Base-by-base conservation (phyloP, 2,329 filamentous ascomycete genomes). In the Arachnopeziza araneosa region DNA sequence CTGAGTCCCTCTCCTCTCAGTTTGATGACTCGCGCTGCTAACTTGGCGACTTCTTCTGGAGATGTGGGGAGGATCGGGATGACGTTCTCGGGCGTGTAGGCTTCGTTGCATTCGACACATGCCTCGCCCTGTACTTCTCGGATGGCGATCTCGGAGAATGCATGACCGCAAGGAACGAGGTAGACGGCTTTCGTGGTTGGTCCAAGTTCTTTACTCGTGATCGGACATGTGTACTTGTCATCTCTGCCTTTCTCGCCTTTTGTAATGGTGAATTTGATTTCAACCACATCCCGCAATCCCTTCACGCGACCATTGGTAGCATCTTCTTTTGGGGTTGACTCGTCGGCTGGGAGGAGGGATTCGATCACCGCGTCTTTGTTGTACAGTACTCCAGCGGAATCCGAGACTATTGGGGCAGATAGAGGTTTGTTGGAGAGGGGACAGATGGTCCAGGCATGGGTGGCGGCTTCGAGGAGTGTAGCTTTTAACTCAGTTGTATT, bases 141-240 rank as follows among this genome's bases (percentile, higher is more conserved):
- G 66, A 98, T 87, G 8, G 92, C 91, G 57, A 86, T 85, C 63
- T 96, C 92, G 0, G 91, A 88, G 75, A 98, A 98, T 0, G 91
- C 93, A 78, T 99, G 96, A 0, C 95, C 96, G 70, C 95, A 99
- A 0, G 95, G 95, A 4, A 98, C 90, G 2, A 99, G 70, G 69
- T 98, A 99, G 1, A 96, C 91, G 0, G 91, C 82, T 74, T 88
- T 93, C 19, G 88, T 86, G 5, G 81, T 80, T 0, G 92, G 86
- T 0, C 95, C 95, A 24, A 99, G 76, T 72, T 89, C 87, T 72
- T 96, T 96, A 69, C 89, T 84, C 1, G 93, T 96, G 58, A 98
- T 83, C 0, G 93, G 93, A 70, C 95, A 99, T 26, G 91, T 83
- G 83, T 88, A 93, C 60, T 80, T 82, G 68, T 87, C 83, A 10